These are phyloP conservation scores for Hyphodiscus sp. DNA, from an alignment of 2,329 filamentous ascomycete species.

Conservation along the genomic window DNA sequence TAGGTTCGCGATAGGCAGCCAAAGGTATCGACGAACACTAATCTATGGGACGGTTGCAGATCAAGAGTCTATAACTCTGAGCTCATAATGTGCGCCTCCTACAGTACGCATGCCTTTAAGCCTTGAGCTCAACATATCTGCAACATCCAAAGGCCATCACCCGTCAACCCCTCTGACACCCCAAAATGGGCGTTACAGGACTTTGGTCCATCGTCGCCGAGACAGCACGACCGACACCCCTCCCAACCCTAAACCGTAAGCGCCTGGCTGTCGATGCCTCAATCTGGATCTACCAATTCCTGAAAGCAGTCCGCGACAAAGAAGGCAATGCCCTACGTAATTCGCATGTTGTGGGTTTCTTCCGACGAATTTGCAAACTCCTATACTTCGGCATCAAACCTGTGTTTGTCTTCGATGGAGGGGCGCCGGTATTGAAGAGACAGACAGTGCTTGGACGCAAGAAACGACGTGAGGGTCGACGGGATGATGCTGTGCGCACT, in stretches of 20 bases:
- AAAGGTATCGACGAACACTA: neutral
- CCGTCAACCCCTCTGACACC: neutral
- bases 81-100: neutral
- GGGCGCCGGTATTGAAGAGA: slow-evolving; percentile 82
- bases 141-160: neutral
- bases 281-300: slow-evolving; percentile 99
- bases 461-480: slow-evolving; percentile 72
- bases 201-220: slow-evolving; percentile 96
- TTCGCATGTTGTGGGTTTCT: slow-evolving; percentile 95
- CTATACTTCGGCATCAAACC: slow-evolving; percentile 94
- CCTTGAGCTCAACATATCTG: slow-evolving; percentile 6
- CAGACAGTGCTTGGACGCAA: slow-evolving; percentile 81
- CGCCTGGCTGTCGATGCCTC: slow-evolving; percentile 95
- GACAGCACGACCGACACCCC: slow-evolving; percentile 89
- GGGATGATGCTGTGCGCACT: slow-evolving; percentile 88
- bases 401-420: slow-evolving; percentile 97
- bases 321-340: slow-evolving; percentile 96
- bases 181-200: slow-evolving; percentile 88
- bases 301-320: slow-evolving; percentile 97
- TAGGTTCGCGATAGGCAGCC: neutral
- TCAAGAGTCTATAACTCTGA: slow-evolving; percentile 1
- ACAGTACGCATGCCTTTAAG: neutral
- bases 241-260: slow-evolving; percentile 93
- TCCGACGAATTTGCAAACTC: slow-evolving; percentile 94
- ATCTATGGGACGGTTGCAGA: neutral